Percentiles rank a stretch among this genome's conserved stretches.
Evolutionary conservation across 805 yeast genomes (phyloP).

Genomic region (Metschnikowia gruessii): DNA sequence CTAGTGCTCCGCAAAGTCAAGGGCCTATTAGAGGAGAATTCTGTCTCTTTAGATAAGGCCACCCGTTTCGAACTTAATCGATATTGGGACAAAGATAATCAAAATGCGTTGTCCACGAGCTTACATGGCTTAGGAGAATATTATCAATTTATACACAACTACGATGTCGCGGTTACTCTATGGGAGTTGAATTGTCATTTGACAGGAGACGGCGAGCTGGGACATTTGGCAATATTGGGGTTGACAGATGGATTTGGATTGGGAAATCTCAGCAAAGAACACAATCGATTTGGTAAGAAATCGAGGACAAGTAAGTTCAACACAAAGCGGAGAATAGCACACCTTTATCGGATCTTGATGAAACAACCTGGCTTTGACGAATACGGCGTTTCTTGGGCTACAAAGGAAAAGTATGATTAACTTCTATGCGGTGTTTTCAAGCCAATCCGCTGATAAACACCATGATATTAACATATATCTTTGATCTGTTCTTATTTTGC

Average conservation of each 20-base stretch:
- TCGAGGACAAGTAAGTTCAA: slow-evolving; percentile 21
- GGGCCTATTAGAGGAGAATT: slow-evolving; percentile 10
- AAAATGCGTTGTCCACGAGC: slow-evolving; percentile 18
- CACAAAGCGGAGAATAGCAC: slow-evolving; percentile 22
- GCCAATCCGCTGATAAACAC: too few species aligned
- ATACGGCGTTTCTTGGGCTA: slow-evolving; percentile 21
- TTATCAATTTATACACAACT: slow-evolving; percentile 19
- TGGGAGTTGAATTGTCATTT: slow-evolving; percentile 26
- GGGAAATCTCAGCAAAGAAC: slow-evolving; percentile 22
- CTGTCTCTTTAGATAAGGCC: neutral
- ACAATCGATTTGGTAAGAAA: slow-evolving; percentile 20
- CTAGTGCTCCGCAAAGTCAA: slow-evolving; percentile 17
- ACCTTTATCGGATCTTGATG: slow-evolving; percentile 20
- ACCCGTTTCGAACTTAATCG: slow-evolving; percentile 7
- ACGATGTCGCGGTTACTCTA: slow-evolving; percentile 20
- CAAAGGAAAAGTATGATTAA: slow-evolving; percentile 19
- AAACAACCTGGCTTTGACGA: slow-evolving; percentile 16
- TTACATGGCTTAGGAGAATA: slow-evolving; percentile 22
- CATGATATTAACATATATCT: too few species aligned
- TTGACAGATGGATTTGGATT: slow-evolving; percentile 22
- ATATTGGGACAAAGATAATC: slow-evolving; percentile 20
- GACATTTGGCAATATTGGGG: slow-evolving; percentile 25
- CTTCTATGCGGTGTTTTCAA: too few species aligned
- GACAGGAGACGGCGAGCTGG: slow-evolving; percentile 22
- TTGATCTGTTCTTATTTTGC: too few species aligned